Percentiles rank a stretch among this genome's conserved stretches.
Conservation (phyloP, 192 early-diverging fungal species). For the Coemansia erecta region DNA sequence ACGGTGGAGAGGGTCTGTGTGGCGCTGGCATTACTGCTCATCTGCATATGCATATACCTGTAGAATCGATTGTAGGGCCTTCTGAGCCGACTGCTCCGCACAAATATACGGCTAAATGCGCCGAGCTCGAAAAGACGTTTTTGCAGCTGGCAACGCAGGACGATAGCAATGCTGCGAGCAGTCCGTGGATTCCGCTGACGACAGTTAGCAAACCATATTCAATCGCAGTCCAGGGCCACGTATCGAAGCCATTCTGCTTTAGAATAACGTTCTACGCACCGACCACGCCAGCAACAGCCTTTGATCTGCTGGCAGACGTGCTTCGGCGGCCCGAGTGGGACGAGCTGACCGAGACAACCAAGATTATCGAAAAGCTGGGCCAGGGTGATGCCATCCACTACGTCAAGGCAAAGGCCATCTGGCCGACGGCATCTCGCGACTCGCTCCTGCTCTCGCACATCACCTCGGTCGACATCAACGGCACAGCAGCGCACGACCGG, state of each 20-base stretch:
- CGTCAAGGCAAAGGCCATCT: constrained; percentile 46
- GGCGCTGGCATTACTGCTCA: neutral
- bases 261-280: constrained; percentile 39
- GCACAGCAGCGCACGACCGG: neutral
- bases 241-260: constrained; percentile 43
- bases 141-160: constrained; percentile 23
- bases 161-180: neutral
- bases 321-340: constrained; percentile 51
- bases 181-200: constrained; percentile 28
- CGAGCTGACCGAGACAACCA: constrained; percentile 38
- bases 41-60: neutral
- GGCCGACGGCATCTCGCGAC: constrained; percentile 54
- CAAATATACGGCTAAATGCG: constrained; percentile 27
- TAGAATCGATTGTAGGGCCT: neutral
- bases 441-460: constrained; percentile 45
- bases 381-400: constrained; percentile 43
- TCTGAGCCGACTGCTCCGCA: constrained; percentile 3
- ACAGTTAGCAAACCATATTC: constrained; percentile 28
- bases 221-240: constrained; percentile 40
- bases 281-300: constrained; percentile 29
- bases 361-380: constrained; percentile 34
- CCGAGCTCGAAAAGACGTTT: constrained; percentile 28
- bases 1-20: neutral
- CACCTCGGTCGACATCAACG: constrained; percentile 9
- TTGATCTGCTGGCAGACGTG: constrained; percentile 48